Base-by-base conservation (phyloP, 352 stramenopile species). In the Phytophthora pistaciae region DNA sequence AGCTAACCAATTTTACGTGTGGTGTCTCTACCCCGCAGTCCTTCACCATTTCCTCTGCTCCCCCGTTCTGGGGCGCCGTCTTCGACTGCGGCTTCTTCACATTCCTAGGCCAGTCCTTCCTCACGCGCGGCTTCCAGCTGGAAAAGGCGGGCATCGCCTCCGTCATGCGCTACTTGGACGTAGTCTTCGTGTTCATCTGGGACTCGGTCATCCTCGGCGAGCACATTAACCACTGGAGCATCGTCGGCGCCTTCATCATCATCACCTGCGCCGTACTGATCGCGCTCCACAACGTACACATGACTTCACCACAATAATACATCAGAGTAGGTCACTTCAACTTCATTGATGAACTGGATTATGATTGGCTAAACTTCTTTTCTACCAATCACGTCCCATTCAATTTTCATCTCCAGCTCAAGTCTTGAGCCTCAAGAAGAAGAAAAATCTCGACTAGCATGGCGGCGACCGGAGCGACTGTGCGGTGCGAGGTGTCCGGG, bases 161-260 rank as follows among this genome's bases (percentile, higher is more conserved):
- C 14, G 76, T 89, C 48, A 91, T 91, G 83, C 82, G 83, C 44
- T 91, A 91, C 56, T 50, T 91, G 38, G 85, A 91, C 66, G 82
- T 93, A 10, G 82, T 90, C 10, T 90, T 79, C 66, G 82, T 91
- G 8, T 93, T 93, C 55, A 60, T 91, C 14, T 91, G 82, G 82
- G 83, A 93, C 68, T 72, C 68, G n/a, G 29, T 70, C 21, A 70
- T 87, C 40, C 73, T 90, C 16, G 71, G 74, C 7, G 67, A 69
- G 8, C 64, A 52, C 2, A 58, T 69, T 16, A 79, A 78, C 48
- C 68, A 76, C 38, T 82, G 70, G 64, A 58, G 49, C 38, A 31
- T 67, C 18, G 60, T 60, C 23, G 60, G 49, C 2, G 60, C 49
- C 27, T 27, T 40, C 14, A 76, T 82, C 48, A 84, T 82, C 48